Evolutionary conservation across 176 grass and related monocot species (phyloP).

Genomic region (Juncus inflexus): DNA sequence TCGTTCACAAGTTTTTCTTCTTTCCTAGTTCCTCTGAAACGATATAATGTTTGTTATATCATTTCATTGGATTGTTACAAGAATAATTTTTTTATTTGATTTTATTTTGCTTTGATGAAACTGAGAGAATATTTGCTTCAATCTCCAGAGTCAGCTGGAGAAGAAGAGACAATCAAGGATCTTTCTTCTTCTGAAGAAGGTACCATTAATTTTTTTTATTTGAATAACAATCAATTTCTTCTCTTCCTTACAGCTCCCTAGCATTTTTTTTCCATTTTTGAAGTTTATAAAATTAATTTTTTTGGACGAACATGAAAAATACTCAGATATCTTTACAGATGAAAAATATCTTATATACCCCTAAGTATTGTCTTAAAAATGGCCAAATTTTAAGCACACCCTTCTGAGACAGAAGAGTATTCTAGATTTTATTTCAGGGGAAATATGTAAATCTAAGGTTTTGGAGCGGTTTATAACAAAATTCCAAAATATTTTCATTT

Average conservation of each 20-base stretch:
- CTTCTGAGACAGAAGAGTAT: not conserved
- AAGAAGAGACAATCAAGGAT: conserved; percentile 35
- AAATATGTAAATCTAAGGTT: not conserved
- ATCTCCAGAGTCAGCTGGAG: conserved; percentile 38
- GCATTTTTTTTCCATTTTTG: not conserved
- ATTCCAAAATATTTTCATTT: not conserved
- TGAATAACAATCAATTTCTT: conserved; percentile 4
- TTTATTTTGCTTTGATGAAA: conserved; percentile 39
- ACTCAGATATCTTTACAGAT: too few species aligned
- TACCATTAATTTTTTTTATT: conserved; percentile 18
- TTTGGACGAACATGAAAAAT: too few species aligned
- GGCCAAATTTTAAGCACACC: not conserved
- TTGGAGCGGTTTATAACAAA: not conserved
- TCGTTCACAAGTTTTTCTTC: not conserved
- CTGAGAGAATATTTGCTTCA: conserved; percentile 47
- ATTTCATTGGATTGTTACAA: conserved; percentile 5
- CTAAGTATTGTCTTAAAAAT: too few species aligned
- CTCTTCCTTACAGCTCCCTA: not conserved
- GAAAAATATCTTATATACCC: too few species aligned
- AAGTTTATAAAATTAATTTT: not conserved
- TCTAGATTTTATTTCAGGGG: not conserved
- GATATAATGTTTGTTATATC: conserved; percentile 17
- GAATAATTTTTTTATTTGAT: conserved; percentile 1
- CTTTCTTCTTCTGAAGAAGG: conserved; percentile 33
- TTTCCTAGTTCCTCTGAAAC: not conserved